Percentiles rank a stretch among this genome's conserved stretches.
Evolutionary conservation across 169 alveolate species (phyloP).

Genomic region (Babesia bovis): DNA sequence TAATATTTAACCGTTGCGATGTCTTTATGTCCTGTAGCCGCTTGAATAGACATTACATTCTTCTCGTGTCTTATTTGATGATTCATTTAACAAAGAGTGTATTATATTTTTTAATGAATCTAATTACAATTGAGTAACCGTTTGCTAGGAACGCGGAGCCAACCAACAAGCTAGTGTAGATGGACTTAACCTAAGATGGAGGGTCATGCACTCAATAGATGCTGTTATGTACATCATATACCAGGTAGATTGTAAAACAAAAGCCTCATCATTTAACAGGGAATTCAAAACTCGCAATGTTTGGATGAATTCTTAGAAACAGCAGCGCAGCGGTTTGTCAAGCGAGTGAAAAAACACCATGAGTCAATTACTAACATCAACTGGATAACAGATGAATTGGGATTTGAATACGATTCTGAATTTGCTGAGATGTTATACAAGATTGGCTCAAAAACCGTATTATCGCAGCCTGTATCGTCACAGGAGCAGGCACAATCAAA

Average conservation of each 20-base stretch:
- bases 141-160: constrained; percentile 57
- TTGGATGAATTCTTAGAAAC: constrained; percentile 28
- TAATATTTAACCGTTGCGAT: too few species aligned
- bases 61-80: too few species aligned
- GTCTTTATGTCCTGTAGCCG: too few species aligned
- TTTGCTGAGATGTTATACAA: constrained; percentile 19
- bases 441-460: constrained; percentile 1
- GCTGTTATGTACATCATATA: constrained; percentile 45
- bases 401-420: constrained; percentile 49
- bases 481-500: not conserved
- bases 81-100: too few species aligned
- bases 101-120: too few species aligned
- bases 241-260: constrained; percentile 27
- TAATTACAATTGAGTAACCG: too few species aligned
- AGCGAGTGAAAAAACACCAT: constrained; percentile 11
- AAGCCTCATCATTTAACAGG: constrained; percentile 12
- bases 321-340: constrained; percentile 20
- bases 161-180: constrained; percentile 43
- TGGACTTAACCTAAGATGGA: constrained; percentile 60
- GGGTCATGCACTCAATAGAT: constrained; percentile 45
- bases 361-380: not conserved
- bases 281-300: constrained; percentile 50
- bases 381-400: constrained; percentile 29
- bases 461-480: not conserved
- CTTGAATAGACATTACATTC: too few species aligned